Evolutionary conservation across 78 protist genomes (phyloP).

Genomic region (slime mould (Dictyostelium discoideum)): DNA sequence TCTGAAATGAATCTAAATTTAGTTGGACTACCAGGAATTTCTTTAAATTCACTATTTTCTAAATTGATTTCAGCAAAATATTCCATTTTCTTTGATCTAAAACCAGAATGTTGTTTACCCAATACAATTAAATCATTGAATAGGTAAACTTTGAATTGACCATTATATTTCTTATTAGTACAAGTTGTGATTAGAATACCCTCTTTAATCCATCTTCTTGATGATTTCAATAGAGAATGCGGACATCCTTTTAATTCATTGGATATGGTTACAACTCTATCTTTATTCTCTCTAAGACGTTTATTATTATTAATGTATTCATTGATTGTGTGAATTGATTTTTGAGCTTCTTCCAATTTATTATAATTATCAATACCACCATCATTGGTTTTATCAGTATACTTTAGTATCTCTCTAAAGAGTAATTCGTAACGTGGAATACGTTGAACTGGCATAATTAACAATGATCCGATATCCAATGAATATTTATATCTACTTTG

Average conservation of each 20-base stretch:
- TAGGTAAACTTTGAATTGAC: conserved; percentile 40
- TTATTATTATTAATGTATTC: conserved; percentile 41
- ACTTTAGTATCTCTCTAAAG: conserved; percentile 35
- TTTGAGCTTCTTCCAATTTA: conserved; percentile 9
- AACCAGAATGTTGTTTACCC: conserved; percentile 25
- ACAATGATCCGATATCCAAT: conserved; percentile 56
- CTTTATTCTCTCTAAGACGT: conserved; percentile 37
- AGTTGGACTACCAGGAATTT: conserved; percentile 20
- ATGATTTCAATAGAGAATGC: neutral
- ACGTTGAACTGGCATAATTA: conserved; percentile 80
- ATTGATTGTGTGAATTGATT: conserved; percentile 50
- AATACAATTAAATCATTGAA: conserved; percentile 56
- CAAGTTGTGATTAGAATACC: conserved; percentile 49
- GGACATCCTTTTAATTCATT: conserved; percentile 51
- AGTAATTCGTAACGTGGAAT: conserved; percentile 66
- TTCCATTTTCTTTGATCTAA: conserved; percentile 45
- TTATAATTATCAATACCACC: conserved; percentile 9
- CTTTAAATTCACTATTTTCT: conserved; percentile 56
- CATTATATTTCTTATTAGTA: conserved; percentile 46
- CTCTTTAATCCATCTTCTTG: conserved; percentile 73
- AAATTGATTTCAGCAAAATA: conserved; percentile 46
- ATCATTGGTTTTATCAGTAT: neutral
- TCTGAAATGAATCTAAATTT: conserved; percentile 63
- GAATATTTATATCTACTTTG: conserved; percentile 53
- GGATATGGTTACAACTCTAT: conserved; percentile 47